Conservation (phyloP, 73 alveolate genomes). For the Symbiodinium pilosum region DNA sequence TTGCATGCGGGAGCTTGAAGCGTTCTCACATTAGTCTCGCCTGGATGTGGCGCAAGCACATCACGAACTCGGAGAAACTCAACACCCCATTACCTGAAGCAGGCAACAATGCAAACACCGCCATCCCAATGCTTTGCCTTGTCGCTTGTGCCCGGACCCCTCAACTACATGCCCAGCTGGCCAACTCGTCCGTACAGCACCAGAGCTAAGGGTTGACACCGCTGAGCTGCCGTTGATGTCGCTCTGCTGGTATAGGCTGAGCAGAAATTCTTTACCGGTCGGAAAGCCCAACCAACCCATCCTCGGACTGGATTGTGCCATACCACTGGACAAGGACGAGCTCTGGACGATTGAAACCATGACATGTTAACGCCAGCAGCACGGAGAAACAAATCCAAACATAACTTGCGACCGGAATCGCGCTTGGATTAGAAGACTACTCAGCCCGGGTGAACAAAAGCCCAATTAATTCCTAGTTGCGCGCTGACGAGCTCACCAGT, state of each 20-base stretch:
- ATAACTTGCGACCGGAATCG: no score
- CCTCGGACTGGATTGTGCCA: conserved; percentile 3
- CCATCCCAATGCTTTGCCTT: no score
- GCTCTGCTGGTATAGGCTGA: conserved; percentile 34
- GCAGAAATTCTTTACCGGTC: conserved; percentile 26
- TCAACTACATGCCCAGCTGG: no score
- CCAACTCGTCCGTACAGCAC: not conserved
- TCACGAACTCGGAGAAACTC: conserved; percentile 64
- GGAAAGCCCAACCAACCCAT: conserved; percentile 70
- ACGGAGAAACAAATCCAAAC: no score
- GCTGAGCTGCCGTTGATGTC: conserved; percentile 58
- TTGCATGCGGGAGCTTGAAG: not conserved
- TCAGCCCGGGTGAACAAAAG: not conserved
- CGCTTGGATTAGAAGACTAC: not conserved
- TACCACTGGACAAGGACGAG: no score
- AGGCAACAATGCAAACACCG: no score
- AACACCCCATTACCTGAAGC: conserved; percentile 32
- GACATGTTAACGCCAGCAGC: no score
- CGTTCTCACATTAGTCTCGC: no score
- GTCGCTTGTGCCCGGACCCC: no score
- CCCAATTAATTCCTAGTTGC: not conserved
- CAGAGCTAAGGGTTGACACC: not conserved
- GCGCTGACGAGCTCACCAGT: conserved; percentile 64
- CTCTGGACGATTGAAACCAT: no score
- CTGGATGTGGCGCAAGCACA: conserved; percentile 65